Conservation (phyloP, 2,329 filamentous ascomycete species). For the Stagonosporopsis rhizophila region DNA sequence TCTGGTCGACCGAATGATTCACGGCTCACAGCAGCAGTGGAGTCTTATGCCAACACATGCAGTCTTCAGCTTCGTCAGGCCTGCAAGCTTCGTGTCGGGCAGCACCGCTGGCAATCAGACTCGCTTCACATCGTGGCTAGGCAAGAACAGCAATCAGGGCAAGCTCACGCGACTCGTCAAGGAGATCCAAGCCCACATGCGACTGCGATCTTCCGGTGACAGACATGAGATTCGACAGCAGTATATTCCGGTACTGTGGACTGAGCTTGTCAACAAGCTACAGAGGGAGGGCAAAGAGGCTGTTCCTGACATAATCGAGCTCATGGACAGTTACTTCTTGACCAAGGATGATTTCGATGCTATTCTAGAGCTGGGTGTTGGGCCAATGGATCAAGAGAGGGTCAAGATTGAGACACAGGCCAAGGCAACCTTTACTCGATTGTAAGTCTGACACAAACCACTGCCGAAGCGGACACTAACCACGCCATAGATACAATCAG, state of each 20-base stretch:
- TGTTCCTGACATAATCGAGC: constrained; percentile 82
- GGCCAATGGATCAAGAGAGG: constrained; percentile 76
- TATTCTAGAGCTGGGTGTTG: constrained; percentile 89
- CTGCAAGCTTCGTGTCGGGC: constrained; percentile 85
- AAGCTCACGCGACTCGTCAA: constrained; percentile 82
- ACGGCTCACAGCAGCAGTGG: constrained; percentile 98
- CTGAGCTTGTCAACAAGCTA: constrained; percentile 76
- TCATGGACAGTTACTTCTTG: constrained; percentile 97
- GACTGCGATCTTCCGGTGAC: constrained; percentile 86
- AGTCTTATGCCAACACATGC: constrained; percentile 96
- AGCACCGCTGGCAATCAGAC: constrained; percentile 71
- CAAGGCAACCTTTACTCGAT: constrained; percentile 87
- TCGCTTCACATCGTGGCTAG: constrained; percentile 88
- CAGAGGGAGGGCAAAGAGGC: constrained; percentile 81
- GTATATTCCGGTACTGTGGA: constrained; percentile 89
- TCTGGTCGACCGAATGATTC: constrained; percentile 96
- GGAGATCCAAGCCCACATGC: constrained; percentile 97
- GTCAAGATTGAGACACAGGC: constrained; percentile 84
- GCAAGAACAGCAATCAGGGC: constrained; percentile 85
- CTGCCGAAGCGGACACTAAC: constrained; percentile 15
- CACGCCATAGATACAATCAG: constrained; percentile 74
- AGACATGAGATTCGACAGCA: constrained; percentile 93
- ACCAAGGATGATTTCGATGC: constrained; percentile 95
- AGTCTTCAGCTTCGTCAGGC: constrained; percentile 91
- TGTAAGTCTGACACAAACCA: constrained; percentile 63